Base-by-base conservation (phyloP, 139 green algal species). In the Chlorella sp. region DNA sequence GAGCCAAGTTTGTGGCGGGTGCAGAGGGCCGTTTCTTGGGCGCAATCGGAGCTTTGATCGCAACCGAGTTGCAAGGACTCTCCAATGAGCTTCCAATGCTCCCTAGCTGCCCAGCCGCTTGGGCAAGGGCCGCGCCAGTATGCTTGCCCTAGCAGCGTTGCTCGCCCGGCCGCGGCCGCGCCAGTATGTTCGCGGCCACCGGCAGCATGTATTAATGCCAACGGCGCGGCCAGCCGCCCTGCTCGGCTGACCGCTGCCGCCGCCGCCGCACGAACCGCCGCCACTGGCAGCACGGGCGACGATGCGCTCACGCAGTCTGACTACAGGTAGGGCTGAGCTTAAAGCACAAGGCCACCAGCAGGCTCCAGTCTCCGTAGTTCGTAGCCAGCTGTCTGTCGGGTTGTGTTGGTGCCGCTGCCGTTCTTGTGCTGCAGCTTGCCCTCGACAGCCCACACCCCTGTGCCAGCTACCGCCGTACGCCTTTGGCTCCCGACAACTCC, bases 241-340 rank as follows among this genome's bases (percentile, higher is more conserved):
- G 48, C 7, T 57, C 7, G 48, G 9, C 48, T 57, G 48, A 57
- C 48, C 48, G 48, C 48, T 57, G 48, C n/a, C 15, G 78, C 24
- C 37, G 80, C 48, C 12, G 28, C 26, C 28, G 81, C 34, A 28
- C 3, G 48, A 11, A 19, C 32, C 53, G 82, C 36, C 36, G 34
- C 82, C 60, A 77, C 61, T n/a, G 82, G 83, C 64, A 87, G 61
- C 83, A 37, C 60, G 61, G 64, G 61, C 37, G 83, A 64, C 24
- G 83, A 87, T 11, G 64, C 83, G 37, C 60, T 78, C 36, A 78
- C 83, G 11, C 60, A 57, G 61, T 64, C 73, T 11, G 61, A 87
- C 37, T 78, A 60, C 37, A 73, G 83, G 83, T 87, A 64, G 30
- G 68, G 68, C 68, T 57, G 48, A 5, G 48, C 9, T 5, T 9